Conservation (phyloP, 2,329 filamentous ascomycete species). For the Aureobasidium mangrovei region DNA sequence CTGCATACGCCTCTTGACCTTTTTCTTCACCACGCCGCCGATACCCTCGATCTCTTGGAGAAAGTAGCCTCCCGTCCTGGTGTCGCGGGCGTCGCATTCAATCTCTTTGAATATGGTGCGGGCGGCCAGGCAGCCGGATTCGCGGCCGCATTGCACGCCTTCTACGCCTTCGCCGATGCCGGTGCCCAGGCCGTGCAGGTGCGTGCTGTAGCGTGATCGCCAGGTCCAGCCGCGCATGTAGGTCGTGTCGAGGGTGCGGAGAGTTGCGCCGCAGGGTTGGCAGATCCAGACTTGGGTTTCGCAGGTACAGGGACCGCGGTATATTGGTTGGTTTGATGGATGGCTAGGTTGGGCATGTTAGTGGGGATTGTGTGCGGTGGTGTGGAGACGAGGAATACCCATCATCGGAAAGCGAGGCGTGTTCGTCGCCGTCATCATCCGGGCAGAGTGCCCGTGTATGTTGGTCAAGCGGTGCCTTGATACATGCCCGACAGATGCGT, state of each 20-base stretch:
- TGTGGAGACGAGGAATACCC: background rate
- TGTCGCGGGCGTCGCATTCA: slow-evolving; percentile 57
- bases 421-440: background rate
- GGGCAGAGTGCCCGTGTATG: background rate
- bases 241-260: slow-evolving; percentile 50
- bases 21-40: slow-evolving; percentile 78
- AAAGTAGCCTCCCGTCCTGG: slow-evolving; percentile 56
- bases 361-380: background rate
- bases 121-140: slow-evolving; percentile 64
- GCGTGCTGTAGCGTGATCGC: slow-evolving; percentile 71
- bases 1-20: slow-evolving; percentile 70
- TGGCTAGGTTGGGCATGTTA: background rate
- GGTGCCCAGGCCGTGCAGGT: slow-evolving; percentile 72
- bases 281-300: slow-evolving; percentile 70
- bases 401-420: background rate
- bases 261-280: slow-evolving; percentile 67
- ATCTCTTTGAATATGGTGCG: slow-evolving; percentile 73
- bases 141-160: slow-evolving; percentile 81
- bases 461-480: slow-evolving; percentile 56
- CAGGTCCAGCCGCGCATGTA: slow-evolving; percentile 73
- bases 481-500: slow-evolving; percentile 68
- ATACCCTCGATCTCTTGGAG: slow-evolving; percentile 88
- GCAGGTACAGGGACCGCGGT: slow-evolving; percentile 50
- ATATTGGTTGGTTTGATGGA: background rate
- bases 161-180: slow-evolving; percentile 83